Conservation (phyloP, 768 basidiomycete genomes). For the Paxillus involutus region DNA sequence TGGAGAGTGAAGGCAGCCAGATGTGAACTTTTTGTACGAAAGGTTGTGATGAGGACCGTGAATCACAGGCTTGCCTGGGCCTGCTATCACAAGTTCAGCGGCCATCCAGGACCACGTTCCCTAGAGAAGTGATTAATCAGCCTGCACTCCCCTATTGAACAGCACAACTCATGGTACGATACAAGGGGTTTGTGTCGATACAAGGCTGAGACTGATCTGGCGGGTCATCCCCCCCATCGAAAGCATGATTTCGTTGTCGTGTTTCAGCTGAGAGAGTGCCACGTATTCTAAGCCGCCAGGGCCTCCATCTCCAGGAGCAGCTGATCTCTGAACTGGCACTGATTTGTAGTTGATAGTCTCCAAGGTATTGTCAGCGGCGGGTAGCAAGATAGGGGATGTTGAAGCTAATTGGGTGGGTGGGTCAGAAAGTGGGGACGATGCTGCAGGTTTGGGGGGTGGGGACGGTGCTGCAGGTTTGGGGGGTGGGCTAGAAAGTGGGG, state of each 20-base stretch:
- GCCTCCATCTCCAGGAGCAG: neutral
- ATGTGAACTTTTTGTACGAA: too few relatives aligned
- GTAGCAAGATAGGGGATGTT: too few relatives aligned
- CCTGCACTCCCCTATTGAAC: neutral
- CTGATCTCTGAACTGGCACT: neutral
- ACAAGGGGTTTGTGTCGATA: neutral
- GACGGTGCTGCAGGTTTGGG: neutral
- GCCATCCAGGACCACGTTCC: constrained; percentile 1
- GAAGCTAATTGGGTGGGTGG: too few relatives aligned
- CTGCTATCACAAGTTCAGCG: neutral
- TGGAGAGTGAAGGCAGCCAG: too few relatives aligned
- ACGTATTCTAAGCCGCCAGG: too few relatives aligned
- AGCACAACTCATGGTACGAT: neutral
- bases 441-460: neutral
- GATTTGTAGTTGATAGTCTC: too few relatives aligned
- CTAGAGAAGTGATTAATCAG: neutral
- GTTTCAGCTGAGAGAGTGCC: neutral
- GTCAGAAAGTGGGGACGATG: neutral
- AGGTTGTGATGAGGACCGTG: too few relatives aligned
- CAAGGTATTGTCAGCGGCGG: too few relatives aligned
- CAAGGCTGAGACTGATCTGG: neutral
- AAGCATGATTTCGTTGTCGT: neutral
- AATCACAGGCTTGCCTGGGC: neutral
- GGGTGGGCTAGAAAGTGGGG: too few relatives aligned
- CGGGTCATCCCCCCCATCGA: neutral